Evolutionary conservation across 2,329 filamentous ascomycete genomes (phyloP).

Genomic region (Neurospora crassa): DNA sequence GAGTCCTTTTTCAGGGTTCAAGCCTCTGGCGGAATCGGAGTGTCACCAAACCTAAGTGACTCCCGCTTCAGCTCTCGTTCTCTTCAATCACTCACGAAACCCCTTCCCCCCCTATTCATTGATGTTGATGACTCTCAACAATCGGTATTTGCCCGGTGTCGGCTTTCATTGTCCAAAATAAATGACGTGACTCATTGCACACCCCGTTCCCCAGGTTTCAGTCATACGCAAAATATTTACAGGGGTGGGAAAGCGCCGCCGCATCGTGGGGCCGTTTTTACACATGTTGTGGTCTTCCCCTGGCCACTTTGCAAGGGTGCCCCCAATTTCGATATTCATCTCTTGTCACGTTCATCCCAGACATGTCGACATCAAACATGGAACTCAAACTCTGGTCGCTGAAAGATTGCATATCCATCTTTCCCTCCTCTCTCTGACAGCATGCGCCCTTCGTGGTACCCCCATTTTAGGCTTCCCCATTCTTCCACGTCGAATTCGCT

Average conservation of each 20-base stretch:
- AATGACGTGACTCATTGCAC: constrained; percentile 1
- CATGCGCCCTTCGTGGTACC: not conserved
- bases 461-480: not conserved
- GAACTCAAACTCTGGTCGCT: not conserved
- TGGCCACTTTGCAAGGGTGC: not conserved
- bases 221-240: constrained; percentile 1
- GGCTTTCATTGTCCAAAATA: not conserved
- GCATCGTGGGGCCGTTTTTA: not conserved
- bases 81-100: not conserved
- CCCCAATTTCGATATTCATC: not conserved
- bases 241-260: not conserved
- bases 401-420: not conserved
- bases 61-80: not conserved
- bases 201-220: not conserved
- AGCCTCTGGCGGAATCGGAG: not conserved
- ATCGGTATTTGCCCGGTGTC: not conserved
- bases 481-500: not conserved
- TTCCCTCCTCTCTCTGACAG: not conserved
- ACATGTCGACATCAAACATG: not conserved
- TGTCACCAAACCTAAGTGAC: not conserved
- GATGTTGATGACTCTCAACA: not conserved
- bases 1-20: not conserved
- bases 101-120: not conserved
- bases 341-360: not conserved
- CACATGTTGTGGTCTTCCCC: not conserved